Evolutionary conservation across 2,329 filamentous ascomycete genomes (phyloP).

Genomic region (Arthrobotrys iridis): DNA sequence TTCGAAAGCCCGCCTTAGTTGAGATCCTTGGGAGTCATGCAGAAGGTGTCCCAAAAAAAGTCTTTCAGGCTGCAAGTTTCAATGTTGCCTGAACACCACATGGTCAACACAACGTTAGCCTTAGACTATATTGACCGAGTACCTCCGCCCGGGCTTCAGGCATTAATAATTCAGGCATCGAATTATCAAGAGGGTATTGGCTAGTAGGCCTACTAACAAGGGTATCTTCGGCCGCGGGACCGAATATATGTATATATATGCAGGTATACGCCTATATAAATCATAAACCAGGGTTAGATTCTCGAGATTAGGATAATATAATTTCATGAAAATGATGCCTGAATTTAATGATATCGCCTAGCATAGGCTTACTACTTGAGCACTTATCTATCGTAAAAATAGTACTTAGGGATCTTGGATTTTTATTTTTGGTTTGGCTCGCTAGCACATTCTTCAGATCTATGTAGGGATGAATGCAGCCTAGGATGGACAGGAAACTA

Average conservation of each 20-base stretch:
- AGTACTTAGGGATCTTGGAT: too few species aligned
- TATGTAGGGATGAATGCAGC: too few species aligned
- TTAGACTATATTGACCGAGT: not conserved
- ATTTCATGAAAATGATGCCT: too few species aligned
- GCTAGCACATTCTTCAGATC: too few species aligned
- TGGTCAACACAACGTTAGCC: constrained; percentile 15
- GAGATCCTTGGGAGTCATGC: not conserved
- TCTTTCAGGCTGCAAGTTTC: constrained; percentile 8
- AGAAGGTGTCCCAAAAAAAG: constrained; percentile 12
- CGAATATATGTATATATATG: not conserved
- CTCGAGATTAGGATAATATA: too few species aligned
- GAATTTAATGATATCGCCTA: too few species aligned
- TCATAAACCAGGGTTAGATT: too few species aligned
- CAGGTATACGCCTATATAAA: not conserved
- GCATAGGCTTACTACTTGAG: too few species aligned
- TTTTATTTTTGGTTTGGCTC: too few species aligned
- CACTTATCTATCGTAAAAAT: too few species aligned
- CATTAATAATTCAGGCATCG: not conserved
- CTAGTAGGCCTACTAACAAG: not conserved
- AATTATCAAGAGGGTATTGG: not conserved
- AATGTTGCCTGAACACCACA: constrained; percentile 36
- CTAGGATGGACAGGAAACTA: too few species aligned
- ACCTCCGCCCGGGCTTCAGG: not conserved
- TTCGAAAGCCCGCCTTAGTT: not conserved
- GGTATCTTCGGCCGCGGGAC: not conserved